phyloP scores from a whole-genome alignment of 441 rosid genomes.

The Pelargonium citronellum region DNA sequence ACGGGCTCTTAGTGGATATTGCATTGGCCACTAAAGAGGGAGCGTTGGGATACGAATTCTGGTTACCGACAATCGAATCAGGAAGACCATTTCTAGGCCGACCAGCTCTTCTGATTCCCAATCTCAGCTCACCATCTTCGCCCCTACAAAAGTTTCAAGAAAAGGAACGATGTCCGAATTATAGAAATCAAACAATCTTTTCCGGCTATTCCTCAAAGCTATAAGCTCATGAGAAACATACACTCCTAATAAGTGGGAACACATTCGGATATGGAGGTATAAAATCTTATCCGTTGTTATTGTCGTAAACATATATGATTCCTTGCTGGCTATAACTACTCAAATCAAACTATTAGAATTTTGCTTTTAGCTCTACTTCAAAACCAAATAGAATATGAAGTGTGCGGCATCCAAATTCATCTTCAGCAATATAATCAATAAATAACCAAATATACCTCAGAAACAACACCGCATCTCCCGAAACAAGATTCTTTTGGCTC shows the following conservation, averaged over 20 bases:
- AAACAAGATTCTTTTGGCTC: constrained; percentile 81
- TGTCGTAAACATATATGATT: background rate
- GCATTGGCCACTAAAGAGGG: constrained; percentile 69
- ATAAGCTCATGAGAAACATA: background rate
- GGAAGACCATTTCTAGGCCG: constrained; percentile 74
- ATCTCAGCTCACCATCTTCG: constrained; percentile 70
- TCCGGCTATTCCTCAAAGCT: background rate
- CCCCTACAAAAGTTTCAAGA: constrained; percentile 42
- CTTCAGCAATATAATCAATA: constrained; percentile 1
- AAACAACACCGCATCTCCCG: constrained; percentile 89
- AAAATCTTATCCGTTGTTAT: background rate
- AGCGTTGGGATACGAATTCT: constrained; percentile 42
- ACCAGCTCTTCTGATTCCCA: constrained; percentile 73
- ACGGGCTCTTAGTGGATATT: constrained; percentile 52
- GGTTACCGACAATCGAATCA: constrained; percentile 49
- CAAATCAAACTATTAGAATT: background rate
- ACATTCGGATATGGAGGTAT: background rate
- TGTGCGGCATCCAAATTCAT: background rate
- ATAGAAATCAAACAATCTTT: background rate
- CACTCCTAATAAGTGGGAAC: background rate
- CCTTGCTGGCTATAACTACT: constrained; percentile 3
- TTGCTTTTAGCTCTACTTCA: background rate
- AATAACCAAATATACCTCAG: constrained; percentile 47
- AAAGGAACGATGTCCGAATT: background rate
- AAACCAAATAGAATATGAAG: background rate